Conservation (phyloP, 768 basidiomycete genomes). For the Amylocystis lapponica region DNA sequence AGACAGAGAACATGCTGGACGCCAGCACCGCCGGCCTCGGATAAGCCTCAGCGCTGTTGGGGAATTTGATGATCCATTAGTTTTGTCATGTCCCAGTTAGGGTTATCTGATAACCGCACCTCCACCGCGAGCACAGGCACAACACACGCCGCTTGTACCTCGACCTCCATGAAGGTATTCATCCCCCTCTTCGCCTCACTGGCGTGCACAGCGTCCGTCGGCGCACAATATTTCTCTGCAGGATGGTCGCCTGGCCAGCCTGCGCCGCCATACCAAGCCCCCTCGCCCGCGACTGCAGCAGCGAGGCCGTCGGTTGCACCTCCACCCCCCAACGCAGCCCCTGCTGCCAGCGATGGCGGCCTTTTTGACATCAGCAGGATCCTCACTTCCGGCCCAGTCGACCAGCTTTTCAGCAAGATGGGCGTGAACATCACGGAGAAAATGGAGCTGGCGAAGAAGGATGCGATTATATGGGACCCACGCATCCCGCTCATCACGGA, state of each 20-base stretch:
- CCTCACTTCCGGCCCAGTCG: constrained; percentile 50
- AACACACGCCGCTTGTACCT: constrained; percentile 15
- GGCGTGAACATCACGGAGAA: constrained; percentile 72
- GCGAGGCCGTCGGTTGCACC: neutral
- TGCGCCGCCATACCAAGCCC: constrained; percentile 15
- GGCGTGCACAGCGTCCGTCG: constrained; percentile 31
- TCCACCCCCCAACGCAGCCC: neutral
- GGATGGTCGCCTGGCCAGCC: constrained; percentile 81
- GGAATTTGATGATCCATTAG: too few species aligned
- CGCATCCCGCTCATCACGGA: constrained; percentile 80
- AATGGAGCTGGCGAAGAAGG: constrained; percentile 28
- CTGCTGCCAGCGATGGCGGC: constrained; percentile 1
- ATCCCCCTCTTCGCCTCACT: constrained; percentile 24
- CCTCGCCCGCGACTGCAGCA: constrained; percentile 5
- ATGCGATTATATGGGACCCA: constrained; percentile 53
- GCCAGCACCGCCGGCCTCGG: too few species aligned
- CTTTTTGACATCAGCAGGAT: constrained; percentile 21
- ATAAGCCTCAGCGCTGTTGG: too few species aligned
- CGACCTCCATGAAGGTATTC: constrained; percentile 47
- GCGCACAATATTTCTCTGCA: constrained; percentile 71
- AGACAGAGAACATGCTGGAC: too few species aligned
- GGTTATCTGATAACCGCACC: too few species aligned
- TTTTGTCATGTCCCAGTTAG: too few species aligned
- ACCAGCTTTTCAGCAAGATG: constrained; percentile 44
- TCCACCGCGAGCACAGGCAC: too few species aligned